Evolutionary conservation across 352 stramenopile genomes (phyloP).

Genomic region (Plasmopara viticola): DNA sequence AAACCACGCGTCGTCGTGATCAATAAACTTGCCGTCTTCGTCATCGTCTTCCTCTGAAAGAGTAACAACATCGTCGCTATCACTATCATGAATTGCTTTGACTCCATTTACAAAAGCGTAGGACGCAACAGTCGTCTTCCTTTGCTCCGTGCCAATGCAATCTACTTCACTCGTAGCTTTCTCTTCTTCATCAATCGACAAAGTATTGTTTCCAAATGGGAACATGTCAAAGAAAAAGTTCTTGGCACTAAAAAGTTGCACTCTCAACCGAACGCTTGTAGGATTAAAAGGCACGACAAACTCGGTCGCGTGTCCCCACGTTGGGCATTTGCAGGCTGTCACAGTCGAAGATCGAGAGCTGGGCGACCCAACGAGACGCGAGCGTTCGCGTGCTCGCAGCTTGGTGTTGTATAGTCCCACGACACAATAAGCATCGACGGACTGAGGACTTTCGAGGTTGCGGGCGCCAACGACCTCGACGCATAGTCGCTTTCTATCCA

Average conservation of each 20-base stretch:
- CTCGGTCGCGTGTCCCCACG: slow-evolving; percentile 41
- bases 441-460: slow-evolving; percentile 57
- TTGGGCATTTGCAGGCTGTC: slow-evolving; percentile 27
- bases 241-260: slow-evolving; percentile 66
- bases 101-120: slow-evolving; percentile 7
- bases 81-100: slow-evolving; percentile 28
- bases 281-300: slow-evolving; percentile 25
- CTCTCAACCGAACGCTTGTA: slow-evolving; percentile 18
- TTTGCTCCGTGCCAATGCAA: slow-evolving; percentile 3
- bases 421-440: slow-evolving; percentile 64
- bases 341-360: slow-evolving; percentile 28
- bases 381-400: slow-evolving; percentile 3
- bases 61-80: slow-evolving; percentile 47
- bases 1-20: slow-evolving; percentile 15
- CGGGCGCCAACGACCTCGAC: slow-evolving; percentile 65
- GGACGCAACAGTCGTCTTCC: slow-evolving; percentile 7
- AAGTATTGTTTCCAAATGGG: slow-evolving; percentile 20
- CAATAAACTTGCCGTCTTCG: slow-evolving; percentile 16
- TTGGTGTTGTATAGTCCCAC: slow-evolving; percentile 33
- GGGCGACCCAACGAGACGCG: slow-evolving; percentile 9
- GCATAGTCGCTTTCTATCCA: slow-evolving; percentile 41
- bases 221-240: slow-evolving; percentile 87
- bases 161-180: slow-evolving; percentile 1
- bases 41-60: slow-evolving; percentile 43
- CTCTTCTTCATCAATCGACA: slow-evolving; percentile 10